Conservation (phyloP, 2,329 filamentous ascomycete genomes). For the Aspergillus viridinutans region DNA sequence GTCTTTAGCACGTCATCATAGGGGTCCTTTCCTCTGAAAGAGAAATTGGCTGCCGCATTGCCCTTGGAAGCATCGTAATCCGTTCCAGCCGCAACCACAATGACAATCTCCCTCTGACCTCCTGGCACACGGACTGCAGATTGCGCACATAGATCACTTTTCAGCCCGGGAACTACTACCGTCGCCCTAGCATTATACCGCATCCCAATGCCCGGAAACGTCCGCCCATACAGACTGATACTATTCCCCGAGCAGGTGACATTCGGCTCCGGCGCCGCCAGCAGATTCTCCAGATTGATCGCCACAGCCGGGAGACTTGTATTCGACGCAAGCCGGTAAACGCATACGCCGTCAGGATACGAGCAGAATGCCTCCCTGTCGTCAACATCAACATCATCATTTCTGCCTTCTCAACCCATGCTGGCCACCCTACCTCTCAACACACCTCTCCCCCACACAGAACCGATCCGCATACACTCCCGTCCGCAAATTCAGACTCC, state of each 20-base stretch:
- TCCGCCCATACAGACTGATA: conserved; percentile 35
- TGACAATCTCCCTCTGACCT: conserved; percentile 5
- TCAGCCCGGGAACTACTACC: conserved; percentile 24
- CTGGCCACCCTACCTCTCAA: not conserved
- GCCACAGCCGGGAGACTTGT: conserved; percentile 37
- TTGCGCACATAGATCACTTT: conserved; percentile 18
- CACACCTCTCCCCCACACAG: not conserved
- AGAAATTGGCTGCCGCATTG: conserved; percentile 41
- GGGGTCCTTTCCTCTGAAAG: conserved; percentile 49
- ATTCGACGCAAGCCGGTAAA: conserved; percentile 32
- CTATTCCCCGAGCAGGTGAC: conserved; percentile 30
- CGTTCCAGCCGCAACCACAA: conserved; percentile 43
- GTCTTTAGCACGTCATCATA: conserved; percentile 29
- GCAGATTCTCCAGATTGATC: conserved; percentile 42
- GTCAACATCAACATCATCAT: too few relatives aligned
- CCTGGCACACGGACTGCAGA: not conserved
- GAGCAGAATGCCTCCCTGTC: conserved; percentile 15
- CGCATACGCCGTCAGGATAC: conserved; percentile 39
- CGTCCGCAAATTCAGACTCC: conserved; percentile 12
- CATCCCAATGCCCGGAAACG: conserved; percentile 29
- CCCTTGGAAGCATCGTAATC: conserved; percentile 52
- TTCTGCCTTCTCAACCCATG: too few relatives aligned
- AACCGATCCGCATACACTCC: conserved; percentile 6
- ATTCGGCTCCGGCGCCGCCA: conserved; percentile 26
- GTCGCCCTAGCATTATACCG: conserved; percentile 24